Percentiles rank a stretch among this genome's conserved stretches.
These are phyloP conservation scores for Salix koriyanagi DNA, from an alignment of 345 rosid genomes.

Conservation along the genomic window DNA sequence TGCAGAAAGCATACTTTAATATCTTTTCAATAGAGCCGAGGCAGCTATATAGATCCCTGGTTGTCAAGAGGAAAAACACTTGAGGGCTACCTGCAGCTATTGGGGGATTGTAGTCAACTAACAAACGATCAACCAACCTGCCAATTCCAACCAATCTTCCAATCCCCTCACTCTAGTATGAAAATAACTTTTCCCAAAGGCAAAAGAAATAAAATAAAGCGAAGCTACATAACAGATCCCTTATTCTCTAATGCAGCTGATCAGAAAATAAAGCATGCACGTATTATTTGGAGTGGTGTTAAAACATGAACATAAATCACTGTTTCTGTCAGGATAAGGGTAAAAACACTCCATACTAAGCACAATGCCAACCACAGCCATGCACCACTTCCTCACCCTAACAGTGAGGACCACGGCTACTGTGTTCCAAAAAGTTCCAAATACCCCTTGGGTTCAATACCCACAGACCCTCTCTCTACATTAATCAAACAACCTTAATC, in stretches of 20 bases:
- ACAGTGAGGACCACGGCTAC: neutral
- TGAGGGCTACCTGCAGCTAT: neutral
- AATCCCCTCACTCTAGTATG: neutral
- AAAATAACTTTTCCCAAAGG: neutral
- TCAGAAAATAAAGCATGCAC: neutral
- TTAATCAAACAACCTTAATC: neutral
- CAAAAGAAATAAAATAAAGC: no score
- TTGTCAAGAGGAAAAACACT: neutral
- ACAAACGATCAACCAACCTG: neutral
- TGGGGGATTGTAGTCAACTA: neutral
- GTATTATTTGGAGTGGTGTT: neutral
- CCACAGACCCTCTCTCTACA: neutral
- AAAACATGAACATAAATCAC: neutral
- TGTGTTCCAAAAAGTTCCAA: neutral
- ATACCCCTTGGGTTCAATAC: neutral
- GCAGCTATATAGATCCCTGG: neutral
- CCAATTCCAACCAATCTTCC: neutral
- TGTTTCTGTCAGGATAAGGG: neutral
- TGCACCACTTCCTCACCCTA: neutral
- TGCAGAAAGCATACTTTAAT: neutral
- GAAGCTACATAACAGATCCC: neutral
- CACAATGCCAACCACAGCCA: neutral
- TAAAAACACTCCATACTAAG: neutral
- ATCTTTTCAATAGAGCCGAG: neutral
- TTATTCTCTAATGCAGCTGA: neutral